A percentile compares a stretch with the other conserved stretches of the same genome.
Conservation (phyloP, 306 rosid genomes). For the Vigna radiata region DNA sequence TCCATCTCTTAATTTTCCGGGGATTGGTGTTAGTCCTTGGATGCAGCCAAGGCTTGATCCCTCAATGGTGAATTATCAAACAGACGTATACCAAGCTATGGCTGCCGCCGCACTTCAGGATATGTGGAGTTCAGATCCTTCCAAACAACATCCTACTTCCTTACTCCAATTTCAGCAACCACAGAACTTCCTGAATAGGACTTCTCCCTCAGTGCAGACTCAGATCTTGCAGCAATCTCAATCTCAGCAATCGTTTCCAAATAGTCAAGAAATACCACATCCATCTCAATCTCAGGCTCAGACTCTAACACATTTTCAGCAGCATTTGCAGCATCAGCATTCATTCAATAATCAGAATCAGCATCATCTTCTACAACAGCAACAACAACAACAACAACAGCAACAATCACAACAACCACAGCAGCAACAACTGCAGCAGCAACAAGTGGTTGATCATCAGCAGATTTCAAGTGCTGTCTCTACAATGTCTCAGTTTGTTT, state of each 20-base stretch:
- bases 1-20: conserved; percentile 76
- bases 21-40: conserved; percentile 87
- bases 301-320: conserved; percentile 66
- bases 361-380: conserved; percentile 50
- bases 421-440: conserved; percentile 58
- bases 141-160: conserved; percentile 66
- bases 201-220: conserved; percentile 68
- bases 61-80: conserved; percentile 76
- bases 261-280: conserved; percentile 63
- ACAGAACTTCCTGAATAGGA: conserved; percentile 68
- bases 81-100: conserved; percentile 91
- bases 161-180: conserved; percentile 84
- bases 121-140: conserved; percentile 77
- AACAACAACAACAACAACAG: conserved; percentile 47
- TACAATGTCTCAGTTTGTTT: conserved; percentile 73
- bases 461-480: conserved; percentile 67
- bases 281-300: conserved; percentile 56
- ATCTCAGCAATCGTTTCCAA: conserved; percentile 66
- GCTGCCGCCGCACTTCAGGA: conserved; percentile 97
- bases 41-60: conserved; percentile 90
- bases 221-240: conserved; percentile 89
- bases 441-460: conserved; percentile 68
- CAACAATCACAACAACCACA: conserved; percentile 50
- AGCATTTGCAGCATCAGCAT: conserved; percentile 69
- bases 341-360: conserved; percentile 55